Evolutionary conservation across 208 protist genomes (phyloP).

Genomic region (Kentomonas sorsogonicus): DNA sequence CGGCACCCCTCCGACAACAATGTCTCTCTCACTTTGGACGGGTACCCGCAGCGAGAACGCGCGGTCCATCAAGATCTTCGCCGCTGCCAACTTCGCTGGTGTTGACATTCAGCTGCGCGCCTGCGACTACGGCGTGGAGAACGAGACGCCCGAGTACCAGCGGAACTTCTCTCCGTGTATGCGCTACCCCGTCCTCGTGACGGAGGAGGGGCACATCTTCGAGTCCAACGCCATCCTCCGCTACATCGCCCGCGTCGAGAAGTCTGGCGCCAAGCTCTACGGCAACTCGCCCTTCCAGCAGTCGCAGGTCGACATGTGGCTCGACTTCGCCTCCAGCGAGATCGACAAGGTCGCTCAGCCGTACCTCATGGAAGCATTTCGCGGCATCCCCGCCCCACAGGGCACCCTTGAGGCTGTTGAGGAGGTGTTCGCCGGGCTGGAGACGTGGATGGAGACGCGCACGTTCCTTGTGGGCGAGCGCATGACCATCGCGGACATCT

Average conservation of each 20-base stretch:
- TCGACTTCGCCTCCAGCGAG: conserved; percentile 77
- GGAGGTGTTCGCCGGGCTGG: conserved; percentile 48
- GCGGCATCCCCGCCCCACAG: conserved; percentile 16
- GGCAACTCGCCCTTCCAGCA: conserved; percentile 63
- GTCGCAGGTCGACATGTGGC: conserved; percentile 83
- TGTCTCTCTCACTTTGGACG: conserved; percentile 36
- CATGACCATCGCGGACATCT: conserved; percentile 74
- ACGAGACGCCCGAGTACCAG: conserved; percentile 53
- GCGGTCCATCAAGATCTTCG: conserved; percentile 53
- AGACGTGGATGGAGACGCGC: conserved; percentile 70
- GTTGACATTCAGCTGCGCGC: conserved; percentile 42
- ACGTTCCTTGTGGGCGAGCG: conserved; percentile 85
- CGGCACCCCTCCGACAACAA: too few relatives aligned
- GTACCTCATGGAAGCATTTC: conserved; percentile 28
- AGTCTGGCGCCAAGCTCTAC: conserved; percentile 58
- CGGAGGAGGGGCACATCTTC: conserved; percentile 77
- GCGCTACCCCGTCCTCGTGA: conserved; percentile 71
- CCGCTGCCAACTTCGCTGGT: conserved; percentile 55
- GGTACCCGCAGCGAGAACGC: conserved; percentile 30
- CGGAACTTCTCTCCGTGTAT: conserved; percentile 60
- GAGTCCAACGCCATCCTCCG: conserved; percentile 83
- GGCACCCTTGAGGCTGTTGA: conserved; percentile 25
- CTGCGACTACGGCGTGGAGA: conserved; percentile 47
- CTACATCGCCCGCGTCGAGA: conserved; percentile 65
- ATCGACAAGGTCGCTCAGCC: conserved; percentile 31